These are phyloP conservation scores for Tetrapisispora phaffii DNA, from an alignment of 805 yeast genomes.

Conservation along the genomic window DNA sequence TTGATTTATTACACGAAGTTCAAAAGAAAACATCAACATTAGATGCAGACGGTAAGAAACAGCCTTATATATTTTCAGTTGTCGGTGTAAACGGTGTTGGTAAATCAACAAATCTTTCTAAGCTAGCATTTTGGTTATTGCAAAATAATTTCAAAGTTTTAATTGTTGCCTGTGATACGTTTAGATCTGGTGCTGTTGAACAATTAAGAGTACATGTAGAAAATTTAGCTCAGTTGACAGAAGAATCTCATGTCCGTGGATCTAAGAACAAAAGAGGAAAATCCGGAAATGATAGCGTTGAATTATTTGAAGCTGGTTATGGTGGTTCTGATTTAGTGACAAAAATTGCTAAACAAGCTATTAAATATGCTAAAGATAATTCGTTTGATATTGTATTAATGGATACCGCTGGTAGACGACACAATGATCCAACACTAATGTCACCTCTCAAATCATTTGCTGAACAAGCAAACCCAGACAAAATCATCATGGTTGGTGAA, in stretches of 20 bases:
- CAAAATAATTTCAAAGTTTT: conserved; percentile 81
- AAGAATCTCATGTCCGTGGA: conserved; percentile 31
- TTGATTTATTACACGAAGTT: conserved; percentile 77
- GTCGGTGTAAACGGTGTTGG: conserved; percentile 99
- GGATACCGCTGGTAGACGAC: conserved; percentile 97
- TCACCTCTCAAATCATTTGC: conserved; percentile 93
- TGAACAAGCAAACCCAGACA: conserved; percentile 89
- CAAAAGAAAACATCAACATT: conserved; percentile 32
- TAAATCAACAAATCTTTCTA: conserved; percentile 89
- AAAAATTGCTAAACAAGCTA: conserved; percentile 84
- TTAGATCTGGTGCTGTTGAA: conserved; percentile 98
- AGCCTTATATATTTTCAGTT: conserved; percentile 90
- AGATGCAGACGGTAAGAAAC: conserved; percentile 22
- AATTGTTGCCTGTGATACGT: conserved; percentile 95
- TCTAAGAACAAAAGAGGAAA: conserved; percentile 30
- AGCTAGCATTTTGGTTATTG: conserved; percentile 87
- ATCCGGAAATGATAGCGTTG: conserved; percentile 39
- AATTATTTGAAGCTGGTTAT: conserved; percentile 86
- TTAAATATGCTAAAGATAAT: conserved; percentile 61
- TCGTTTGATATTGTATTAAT: conserved; percentile 77
- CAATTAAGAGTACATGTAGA: conserved; percentile 90
- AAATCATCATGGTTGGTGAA: conserved; percentile 97
- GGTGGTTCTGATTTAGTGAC: conserved; percentile 95
- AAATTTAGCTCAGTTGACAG: conserved; percentile 62
- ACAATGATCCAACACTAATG: conserved; percentile 89